These are phyloP conservation scores for Diplodia scrobiculata DNA, from an alignment of 2,329 filamentous ascomycete genomes.

Conservation along the genomic window DNA sequence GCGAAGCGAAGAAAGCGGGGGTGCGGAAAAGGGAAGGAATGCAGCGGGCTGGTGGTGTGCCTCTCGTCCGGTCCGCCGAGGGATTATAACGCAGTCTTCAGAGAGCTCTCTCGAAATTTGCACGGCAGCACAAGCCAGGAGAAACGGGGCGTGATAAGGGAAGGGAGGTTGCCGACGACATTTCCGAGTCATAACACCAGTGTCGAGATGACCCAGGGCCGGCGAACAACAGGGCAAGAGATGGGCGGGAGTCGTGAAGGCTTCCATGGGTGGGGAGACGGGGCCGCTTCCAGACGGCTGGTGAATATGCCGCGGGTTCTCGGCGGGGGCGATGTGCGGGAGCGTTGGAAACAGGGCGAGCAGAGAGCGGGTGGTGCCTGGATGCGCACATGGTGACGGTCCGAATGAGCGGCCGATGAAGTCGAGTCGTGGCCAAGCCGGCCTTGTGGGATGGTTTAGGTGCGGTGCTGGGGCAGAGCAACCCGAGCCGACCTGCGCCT, in stretches of 20 bases:
- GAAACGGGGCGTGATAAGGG: neutral
- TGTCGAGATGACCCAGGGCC: neutral
- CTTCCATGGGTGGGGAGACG: slow-evolving; percentile 21
- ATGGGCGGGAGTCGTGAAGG: slow-evolving; percentile 5
- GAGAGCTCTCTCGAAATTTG: too few species aligned
- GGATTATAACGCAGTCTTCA: slow-evolving; percentile 13
- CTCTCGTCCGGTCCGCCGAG: neutral
- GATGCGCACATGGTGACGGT: slow-evolving; percentile 9
- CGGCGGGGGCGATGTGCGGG: slow-evolving; percentile 8
- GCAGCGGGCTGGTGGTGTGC: slow-evolving; percentile 9
- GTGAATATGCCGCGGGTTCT: neutral
- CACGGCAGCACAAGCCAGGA: slow-evolving; percentile 2
- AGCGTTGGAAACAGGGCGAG: neutral
- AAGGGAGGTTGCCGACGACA: neutral
- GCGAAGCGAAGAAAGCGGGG: slow-evolving; percentile 12
- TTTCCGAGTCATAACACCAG: slow-evolving; percentile 1
- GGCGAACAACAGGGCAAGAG: neutral
- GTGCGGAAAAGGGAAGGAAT: slow-evolving; percentile 7
- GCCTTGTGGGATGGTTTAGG: neutral
- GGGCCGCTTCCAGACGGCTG: slow-evolving; percentile 16
- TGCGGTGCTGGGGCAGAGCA: neutral
- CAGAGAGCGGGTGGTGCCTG: neutral
- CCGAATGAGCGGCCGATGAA: neutral
- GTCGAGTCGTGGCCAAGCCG: neutral
- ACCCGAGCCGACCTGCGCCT: neutral